Evolutionary conservation across 805 yeast species (phyloP).

Genomic region (Wickerhamiella australiensis): DNA sequence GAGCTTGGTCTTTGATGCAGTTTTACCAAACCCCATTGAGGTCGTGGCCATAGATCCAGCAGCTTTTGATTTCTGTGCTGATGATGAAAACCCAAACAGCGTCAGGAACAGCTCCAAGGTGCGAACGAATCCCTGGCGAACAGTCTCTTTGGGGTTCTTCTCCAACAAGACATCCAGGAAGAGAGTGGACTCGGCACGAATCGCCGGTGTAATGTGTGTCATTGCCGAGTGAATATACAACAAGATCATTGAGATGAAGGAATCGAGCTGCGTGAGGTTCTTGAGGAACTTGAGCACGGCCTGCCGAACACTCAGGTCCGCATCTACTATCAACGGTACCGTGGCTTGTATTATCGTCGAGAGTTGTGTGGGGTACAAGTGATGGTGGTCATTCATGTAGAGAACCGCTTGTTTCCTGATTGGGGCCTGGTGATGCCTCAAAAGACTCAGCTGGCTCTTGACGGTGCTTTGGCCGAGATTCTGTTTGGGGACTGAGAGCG

Average conservation of each 20-base stretch:
- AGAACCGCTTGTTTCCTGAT: conserved; percentile 22
- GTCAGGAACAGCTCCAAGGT: conserved; percentile 50
- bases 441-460: conserved; percentile 17
- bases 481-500: conserved; percentile 40
- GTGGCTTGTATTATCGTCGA: conserved; percentile 35
- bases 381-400: conserved; percentile 17
- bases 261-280: conserved; percentile 28
- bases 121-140: conserved; percentile 20
- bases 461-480: conserved; percentile 21
- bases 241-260: conserved; percentile 30
- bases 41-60: conserved; percentile 16
- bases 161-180: conserved; percentile 51
- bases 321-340: conserved; percentile 56
- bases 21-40: conserved; percentile 19
- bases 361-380: conserved; percentile 11
- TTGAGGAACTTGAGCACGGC: conserved; percentile 37
- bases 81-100: conserved; percentile 41
- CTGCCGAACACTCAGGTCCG: conserved; percentile 50
- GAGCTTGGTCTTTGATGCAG: conserved; percentile 21
- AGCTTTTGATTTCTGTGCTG: background rate
- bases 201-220: conserved; percentile 75
- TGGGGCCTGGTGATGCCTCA: conserved; percentile 22
- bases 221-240: conserved; percentile 78
- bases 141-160: conserved; percentile 36
- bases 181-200: conserved; percentile 62